Conservation (phyloP, 306 rosid species). For the Oemleria cerasiformis region DNA sequence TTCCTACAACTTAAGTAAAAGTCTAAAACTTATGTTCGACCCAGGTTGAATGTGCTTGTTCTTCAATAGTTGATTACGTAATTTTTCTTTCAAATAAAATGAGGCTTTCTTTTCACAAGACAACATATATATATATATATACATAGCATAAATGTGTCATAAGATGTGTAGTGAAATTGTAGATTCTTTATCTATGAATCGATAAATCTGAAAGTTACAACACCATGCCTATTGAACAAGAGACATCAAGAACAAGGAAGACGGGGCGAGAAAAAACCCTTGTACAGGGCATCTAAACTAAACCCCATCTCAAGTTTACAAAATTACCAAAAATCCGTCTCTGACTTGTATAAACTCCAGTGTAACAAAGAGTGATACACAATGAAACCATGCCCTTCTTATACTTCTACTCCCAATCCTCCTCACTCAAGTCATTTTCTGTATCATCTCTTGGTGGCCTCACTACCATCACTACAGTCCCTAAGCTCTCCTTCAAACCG, state of each 20-base stretch:
- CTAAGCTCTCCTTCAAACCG: constrained; percentile 58
- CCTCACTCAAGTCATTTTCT: constrained; percentile 59
- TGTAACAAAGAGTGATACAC: constrained; percentile 17
- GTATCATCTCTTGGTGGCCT: constrained; percentile 66
- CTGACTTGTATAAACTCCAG: constrained; percentile 19
- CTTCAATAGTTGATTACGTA: too few species aligned
- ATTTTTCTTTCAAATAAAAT: too few species aligned
- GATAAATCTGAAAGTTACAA: constrained; percentile 24
- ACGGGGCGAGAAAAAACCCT: neutral
- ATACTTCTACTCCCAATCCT: constrained; percentile 72
- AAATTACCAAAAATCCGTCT: neutral
- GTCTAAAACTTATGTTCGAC: too few species aligned
- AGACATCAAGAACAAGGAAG: constrained; percentile 9
- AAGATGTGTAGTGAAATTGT: neutral
- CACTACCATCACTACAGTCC: constrained; percentile 64
- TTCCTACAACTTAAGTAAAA: too few species aligned
- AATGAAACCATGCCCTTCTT: neutral
- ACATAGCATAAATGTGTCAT: too few species aligned
- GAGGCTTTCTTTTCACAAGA: neutral
- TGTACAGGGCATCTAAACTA: too few species aligned
- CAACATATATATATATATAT: neutral
- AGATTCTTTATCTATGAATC: neutral
- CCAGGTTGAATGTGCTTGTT: too few species aligned
- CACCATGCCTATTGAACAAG: constrained; percentile 10
- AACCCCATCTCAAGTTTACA: too few species aligned